Conservation (phyloP, 2,329 filamentous ascomycete species). For the Penicillium rolfsii region DNA sequence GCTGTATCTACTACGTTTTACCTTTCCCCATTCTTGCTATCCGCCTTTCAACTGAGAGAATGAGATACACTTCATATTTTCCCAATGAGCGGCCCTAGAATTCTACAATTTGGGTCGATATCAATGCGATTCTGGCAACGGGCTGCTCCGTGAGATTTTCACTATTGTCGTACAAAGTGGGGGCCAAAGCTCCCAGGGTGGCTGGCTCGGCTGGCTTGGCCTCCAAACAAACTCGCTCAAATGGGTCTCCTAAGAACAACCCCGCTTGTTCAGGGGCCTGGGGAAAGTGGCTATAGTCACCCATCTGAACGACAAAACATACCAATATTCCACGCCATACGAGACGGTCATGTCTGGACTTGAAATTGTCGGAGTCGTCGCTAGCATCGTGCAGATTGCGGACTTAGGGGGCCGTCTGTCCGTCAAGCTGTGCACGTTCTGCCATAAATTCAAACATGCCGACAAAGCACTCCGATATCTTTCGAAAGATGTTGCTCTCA, state of each 20-base stretch:
- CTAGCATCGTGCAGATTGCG: slow-evolving; percentile 37
- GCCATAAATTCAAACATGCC: slow-evolving; percentile 33
- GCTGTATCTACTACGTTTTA: too few relatives aligned
- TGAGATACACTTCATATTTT: neutral
- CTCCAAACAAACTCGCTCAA: neutral
- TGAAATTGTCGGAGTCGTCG: slow-evolving; percentile 32
- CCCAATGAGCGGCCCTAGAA: neutral
- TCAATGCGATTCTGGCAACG: neutral
- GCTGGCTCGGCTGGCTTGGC: neutral
- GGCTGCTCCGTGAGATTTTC: neutral
- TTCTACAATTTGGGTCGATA: neutral
- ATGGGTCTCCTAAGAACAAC: neutral
- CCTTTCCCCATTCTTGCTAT: neutral
- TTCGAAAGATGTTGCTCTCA: slow-evolving; percentile 36
- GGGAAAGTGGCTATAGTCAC: neutral
- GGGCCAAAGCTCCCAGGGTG: neutral
- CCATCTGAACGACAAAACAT: neutral
- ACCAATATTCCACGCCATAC: neutral
- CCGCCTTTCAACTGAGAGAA: neutral
- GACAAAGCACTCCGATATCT: slow-evolving; percentile 26
- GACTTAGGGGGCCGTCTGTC: slow-evolving; percentile 36
- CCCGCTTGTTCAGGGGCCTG: neutral
- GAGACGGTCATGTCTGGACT: slow-evolving; percentile 22
- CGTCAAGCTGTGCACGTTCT: slow-evolving; percentile 37
- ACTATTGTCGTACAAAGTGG: neutral